Conservation (phyloP, 371 early-diverging fungal species). For the Syncephalastrum racemosum region DNA sequence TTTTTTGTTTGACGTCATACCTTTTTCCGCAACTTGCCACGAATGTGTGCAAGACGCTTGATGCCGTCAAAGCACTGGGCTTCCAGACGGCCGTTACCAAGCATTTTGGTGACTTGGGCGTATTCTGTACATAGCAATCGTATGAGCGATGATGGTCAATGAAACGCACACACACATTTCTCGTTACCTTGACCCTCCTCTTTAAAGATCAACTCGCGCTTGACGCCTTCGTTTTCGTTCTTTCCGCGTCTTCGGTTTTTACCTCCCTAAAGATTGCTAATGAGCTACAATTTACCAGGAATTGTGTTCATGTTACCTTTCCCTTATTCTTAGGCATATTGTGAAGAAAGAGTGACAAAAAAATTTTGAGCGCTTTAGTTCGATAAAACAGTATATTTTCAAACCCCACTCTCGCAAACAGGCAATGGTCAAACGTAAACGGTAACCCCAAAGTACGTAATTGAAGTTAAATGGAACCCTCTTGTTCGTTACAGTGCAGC, state of each 20-base stretch:
- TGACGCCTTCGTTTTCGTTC: conserved; percentile 93
- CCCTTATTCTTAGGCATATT: conserved; percentile 90
- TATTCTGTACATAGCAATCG: conserved; percentile 66
- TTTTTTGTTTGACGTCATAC: conserved; percentile 37
- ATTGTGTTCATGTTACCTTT: conserved; percentile 55
- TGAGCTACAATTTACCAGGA: background rate
- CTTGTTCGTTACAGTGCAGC: no score
- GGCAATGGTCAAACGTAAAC: no score
- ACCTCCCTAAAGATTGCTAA: conserved; percentile 74
- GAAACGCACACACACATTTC: background rate
- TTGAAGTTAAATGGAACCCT: no score
- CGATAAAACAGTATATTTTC: no score
- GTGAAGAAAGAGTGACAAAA: background rate
- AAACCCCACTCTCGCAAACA: no score
- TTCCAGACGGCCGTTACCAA: conserved; percentile 97
- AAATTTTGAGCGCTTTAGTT: no score
- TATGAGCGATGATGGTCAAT: background rate
- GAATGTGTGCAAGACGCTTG: conserved; percentile 93
- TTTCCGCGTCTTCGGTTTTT: conserved; percentile 97
- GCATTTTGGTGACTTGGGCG: conserved; percentile 92
- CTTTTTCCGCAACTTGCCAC: conserved; percentile 98
- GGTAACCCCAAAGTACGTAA: no score
- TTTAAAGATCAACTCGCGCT: conserved; percentile 93
- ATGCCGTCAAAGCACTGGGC: conserved; percentile 94
- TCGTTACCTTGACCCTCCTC: conserved; percentile 90